Base-by-base conservation (phyloP, 2,329 filamentous ascomycete genomes). In the Talaromyces pinophilus region DNA sequence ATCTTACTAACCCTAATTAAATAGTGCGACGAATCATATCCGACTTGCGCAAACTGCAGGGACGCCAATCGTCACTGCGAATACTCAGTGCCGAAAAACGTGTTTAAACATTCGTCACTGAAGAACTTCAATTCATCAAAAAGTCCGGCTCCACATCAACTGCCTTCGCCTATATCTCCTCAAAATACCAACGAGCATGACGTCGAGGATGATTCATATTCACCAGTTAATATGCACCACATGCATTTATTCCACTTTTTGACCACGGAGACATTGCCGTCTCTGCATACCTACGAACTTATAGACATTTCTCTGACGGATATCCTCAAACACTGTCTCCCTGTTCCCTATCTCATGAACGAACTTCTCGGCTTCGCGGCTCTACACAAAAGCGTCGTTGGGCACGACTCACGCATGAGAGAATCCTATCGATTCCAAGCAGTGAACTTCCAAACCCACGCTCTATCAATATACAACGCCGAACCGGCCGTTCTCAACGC, bases 1-100 rank as follows among this genome's bases (percentile, higher is more conserved):
- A 19, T 42, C 25, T 42, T 22, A n/a, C 22, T 44, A 10, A 30
- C 3, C n/a, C 38, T 19, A 7, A 17, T 25, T 38, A 2, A 48
- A 52, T 17, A 63, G 62, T 63, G 62, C 50, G 62, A 63, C 40
- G 62, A 63, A 57, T 57, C n/a, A 44, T 40, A 44, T 8, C 62
- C 62, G 13, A 46, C 17, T 6, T 63, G 62, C 35, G 44, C 50
- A 25, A 63, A 63, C 28, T 63, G 62, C 28, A 28, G 22, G 7
- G 42, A 28, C n/a, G 40, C 57, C 22, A 42, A 60, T 30, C 38
- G 57, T 5, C 17, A 40, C 38, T 60, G 57, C 22, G 42, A 60
- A 46, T 60, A 46, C 5, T 5, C 6, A n/a, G 38, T 4, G 13
- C 30, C 48, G 38, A 44, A 30, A 60, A 44, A 4, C 25, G n/a